Base-by-base conservation (phyloP, 768 basidiomycete species). In the Phanerochaete sordida region DNA sequence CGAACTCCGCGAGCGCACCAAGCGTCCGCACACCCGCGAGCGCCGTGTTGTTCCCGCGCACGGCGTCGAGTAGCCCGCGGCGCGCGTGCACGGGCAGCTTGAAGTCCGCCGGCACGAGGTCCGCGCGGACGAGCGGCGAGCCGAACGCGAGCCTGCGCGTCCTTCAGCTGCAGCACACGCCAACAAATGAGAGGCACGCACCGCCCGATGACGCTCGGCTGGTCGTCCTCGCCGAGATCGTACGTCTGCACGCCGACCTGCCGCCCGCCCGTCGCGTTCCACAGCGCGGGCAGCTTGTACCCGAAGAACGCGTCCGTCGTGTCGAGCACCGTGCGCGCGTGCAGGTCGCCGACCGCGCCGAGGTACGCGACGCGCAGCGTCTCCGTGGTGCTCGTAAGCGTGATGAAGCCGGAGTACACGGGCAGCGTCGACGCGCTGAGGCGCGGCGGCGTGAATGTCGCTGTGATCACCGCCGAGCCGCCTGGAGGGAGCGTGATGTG, bases 401-500 rank as follows among this genome's bases (percentile, higher is more conserved):
- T 59, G 65, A 87, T 81, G 74, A 77, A 84, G 8, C 85, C 85
- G 31, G 82, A 83, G 72, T 80, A 85, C 53, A 85, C 76, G 21
- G 85, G 85, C 71, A 82, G 79, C 1, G 77, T 75, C 33, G 75
- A 64, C 2, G 65, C 67, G 27, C 79, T 72, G 61, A 78, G 69
- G 12, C 76, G 72, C 0, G 64, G 86, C 0, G 79, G 75, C 1
- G 68, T 74, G 72, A 88, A 80, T n/a, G 64, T 65, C 5, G 78
- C 77, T 3, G 70, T 62, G 55, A 87, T 73, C 27, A 66, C 69
- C 28, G 73, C 72, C 6, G 76, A 69, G 57, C 70, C 63, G 1
- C 80, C 78, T 0, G 83, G 77, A 21, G 28, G 63, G 30, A 88
- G 69, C 23, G 74, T 78, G 67, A 88, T 73, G 6, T 73, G 67